A percentile compares a stretch with the other conserved stretches of the same genome.
Conservation (phyloP, 257 asterid species). For the Henckelia pumila region DNA sequence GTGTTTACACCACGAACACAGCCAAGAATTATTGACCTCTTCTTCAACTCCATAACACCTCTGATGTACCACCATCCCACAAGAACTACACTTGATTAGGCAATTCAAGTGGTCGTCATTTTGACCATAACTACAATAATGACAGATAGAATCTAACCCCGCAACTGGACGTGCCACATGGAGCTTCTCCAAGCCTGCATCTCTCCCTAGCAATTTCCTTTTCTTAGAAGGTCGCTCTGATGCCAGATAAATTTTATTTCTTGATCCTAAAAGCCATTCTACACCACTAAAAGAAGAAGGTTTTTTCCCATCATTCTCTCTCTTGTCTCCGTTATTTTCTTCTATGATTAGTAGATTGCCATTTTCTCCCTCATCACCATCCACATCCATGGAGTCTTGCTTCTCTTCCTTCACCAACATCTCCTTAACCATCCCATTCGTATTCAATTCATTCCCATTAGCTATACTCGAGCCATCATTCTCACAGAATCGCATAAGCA, state of each 20-base stretch:
- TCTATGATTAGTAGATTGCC: constrained; percentile 24
- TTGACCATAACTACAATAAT: constrained; percentile 79
- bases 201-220: constrained; percentile 81
- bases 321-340: constrained; percentile 34
- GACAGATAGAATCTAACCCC: constrained; percentile 71
- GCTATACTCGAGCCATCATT: constrained; percentile 25
- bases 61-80: constrained; percentile 82
- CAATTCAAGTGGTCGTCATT: constrained; percentile 60
- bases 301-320: constrained; percentile 26
- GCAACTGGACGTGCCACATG: constrained; percentile 71
- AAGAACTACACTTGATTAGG: constrained; percentile 66
- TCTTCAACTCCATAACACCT: constrained; percentile 95
- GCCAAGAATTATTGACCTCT: constrained; percentile 68
- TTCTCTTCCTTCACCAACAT: constrained; percentile 35
- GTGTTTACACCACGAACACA: constrained; percentile 88
- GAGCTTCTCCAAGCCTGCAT: constrained; percentile 92
- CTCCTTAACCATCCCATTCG: constrained; percentile 32
- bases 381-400: constrained; percentile 50
- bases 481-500: constrained; percentile 32
- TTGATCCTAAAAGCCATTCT: constrained; percentile 97
- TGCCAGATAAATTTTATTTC: constrained; percentile 75
- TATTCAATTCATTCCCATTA: constrained; percentile 26
- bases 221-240: constrained; percentile 88
- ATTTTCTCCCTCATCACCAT: constrained; percentile 34
- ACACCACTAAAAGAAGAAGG: constrained; percentile 49